These are phyloP conservation scores for Nyssa sinensis DNA, from an alignment of 148 eudicot species.

Conservation along the genomic window DNA sequence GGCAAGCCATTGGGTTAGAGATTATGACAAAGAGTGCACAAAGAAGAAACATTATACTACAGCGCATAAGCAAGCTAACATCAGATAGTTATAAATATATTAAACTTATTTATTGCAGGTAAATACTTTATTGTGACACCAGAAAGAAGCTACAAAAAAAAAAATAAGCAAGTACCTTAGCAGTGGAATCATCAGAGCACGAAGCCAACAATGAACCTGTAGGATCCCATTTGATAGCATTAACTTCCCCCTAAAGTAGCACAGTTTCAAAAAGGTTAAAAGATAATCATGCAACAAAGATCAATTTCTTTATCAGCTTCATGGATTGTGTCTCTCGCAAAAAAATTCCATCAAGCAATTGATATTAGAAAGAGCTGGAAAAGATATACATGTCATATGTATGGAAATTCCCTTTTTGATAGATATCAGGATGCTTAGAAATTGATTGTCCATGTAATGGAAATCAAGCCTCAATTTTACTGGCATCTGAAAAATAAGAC, in stretches of 20 bases:
- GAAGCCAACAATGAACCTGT: constrained; percentile 59
- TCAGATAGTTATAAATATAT: neutral
- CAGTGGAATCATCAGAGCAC: constrained; percentile 64
- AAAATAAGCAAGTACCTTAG: constrained; percentile 39
- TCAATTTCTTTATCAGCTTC: neutral
- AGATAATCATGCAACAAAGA: neutral
- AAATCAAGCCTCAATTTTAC: neutral
- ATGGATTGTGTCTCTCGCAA: neutral
- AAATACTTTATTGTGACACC: neutral
- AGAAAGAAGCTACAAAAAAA: constrained; percentile 5
- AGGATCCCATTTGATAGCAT: constrained; percentile 70
- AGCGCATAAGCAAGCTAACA: too few relatives aligned
- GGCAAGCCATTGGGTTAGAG: too few relatives aligned
- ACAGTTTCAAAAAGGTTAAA: constrained; percentile 10
- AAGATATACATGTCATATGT: too few relatives aligned
- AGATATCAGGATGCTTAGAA: neutral
- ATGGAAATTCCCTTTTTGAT: too few relatives aligned
- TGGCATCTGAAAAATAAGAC: neutral
- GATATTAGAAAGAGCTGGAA: neutral
- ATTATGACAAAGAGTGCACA: too few relatives aligned
- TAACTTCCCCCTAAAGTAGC: constrained; percentile 56
- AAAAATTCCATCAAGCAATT: neutral
- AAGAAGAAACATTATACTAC: too few relatives aligned
- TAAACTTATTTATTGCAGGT: neutral
- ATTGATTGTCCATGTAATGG: too few relatives aligned